phyloP scores from a whole-genome alignment of 2,329 filamentous ascomycete genomes.

The Thelonectria blattea region DNA sequence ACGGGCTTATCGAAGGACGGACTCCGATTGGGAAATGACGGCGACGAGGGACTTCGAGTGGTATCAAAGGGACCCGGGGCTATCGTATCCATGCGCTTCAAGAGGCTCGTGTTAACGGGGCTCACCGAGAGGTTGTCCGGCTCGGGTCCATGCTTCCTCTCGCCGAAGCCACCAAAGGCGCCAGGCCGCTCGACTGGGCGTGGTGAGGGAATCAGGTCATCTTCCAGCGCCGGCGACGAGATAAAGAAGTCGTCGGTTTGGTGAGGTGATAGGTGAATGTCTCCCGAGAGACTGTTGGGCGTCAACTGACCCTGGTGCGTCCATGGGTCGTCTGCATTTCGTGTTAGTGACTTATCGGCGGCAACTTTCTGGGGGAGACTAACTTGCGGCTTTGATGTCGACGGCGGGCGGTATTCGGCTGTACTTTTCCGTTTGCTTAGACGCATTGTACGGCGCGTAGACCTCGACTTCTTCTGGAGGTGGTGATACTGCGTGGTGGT shows the following conservation, averaged over 20 bases:
- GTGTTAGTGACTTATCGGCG: conserved; percentile 35
- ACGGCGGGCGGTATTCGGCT: conserved; percentile 53
- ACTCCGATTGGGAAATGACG: conserved; percentile 42
- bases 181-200: conserved; percentile 50
- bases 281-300: conserved; percentile 65
- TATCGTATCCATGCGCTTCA: conserved; percentile 70
- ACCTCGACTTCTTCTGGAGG: conserved; percentile 43
- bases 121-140: conserved; percentile 30
- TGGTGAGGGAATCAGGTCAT: conserved; percentile 48
- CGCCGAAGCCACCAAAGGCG: conserved; percentile 56
- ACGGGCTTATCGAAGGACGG: conserved; percentile 33
- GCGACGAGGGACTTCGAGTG: conserved; percentile 45
- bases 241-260: conserved; percentile 54
- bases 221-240: conserved; percentile 50
- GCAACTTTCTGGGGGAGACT: conserved; percentile 29
- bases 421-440: conserved; percentile 44
- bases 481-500: conserved; percentile 44
- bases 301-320: conserved; percentile 65
- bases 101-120: conserved; percentile 45
- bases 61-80: conserved; percentile 70
- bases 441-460: conserved; percentile 37
- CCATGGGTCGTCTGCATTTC: conserved; percentile 57
- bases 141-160: conserved; percentile 40
- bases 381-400: conserved; percentile 61
- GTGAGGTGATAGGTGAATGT: conserved; percentile 66